Conservation (phyloP, 805 yeast genomes). For the Ogataea siamensis region DNA sequence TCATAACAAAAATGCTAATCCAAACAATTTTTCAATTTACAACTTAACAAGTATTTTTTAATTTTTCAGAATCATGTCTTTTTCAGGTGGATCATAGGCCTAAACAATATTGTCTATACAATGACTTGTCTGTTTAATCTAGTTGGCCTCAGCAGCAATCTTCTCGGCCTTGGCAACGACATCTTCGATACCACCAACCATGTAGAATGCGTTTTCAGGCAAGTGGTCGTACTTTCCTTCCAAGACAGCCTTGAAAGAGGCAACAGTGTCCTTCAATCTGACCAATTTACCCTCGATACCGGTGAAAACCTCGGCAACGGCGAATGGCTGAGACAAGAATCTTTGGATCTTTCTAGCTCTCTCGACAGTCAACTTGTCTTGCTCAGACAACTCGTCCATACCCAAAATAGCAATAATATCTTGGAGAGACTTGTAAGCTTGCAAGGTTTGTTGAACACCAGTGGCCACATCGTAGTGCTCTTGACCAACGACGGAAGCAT, state of each 20-base stretch:
- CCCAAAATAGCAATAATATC: constrained; percentile 99
- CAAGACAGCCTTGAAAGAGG: constrained; percentile 94
- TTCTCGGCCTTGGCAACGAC: constrained; percentile 98
- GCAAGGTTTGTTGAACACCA: constrained; percentile 95
- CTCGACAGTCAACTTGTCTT: constrained; percentile 98
- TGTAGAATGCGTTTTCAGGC: constrained; percentile 99
- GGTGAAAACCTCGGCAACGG: constrained; percentile 99
- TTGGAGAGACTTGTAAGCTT: constrained; percentile 99
- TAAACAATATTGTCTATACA: constrained; percentile 21
- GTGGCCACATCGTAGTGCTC: constrained; percentile 98
- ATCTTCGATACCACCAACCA: constrained; percentile 99
- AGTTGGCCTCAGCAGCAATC: constrained; percentile 89
- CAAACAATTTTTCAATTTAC: constrained; percentile 1
- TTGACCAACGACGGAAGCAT: constrained; percentile 95
- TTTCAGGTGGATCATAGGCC: constrained; percentile 18
- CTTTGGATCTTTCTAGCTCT: constrained; percentile 99
- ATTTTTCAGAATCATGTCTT: constrained; percentile 15
- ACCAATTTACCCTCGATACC: constrained; percentile 99
- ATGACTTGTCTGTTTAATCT: constrained; percentile 27
- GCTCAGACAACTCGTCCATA: constrained; percentile 99
- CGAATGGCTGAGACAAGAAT: constrained; percentile 99
- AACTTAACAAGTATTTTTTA: background rate
- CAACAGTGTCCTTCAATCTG: constrained; percentile 90
- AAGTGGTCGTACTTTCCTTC: constrained; percentile 98
- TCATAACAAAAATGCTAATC: constrained; percentile 15